These are phyloP conservation scores for Aspergillus oerlinghausenensis DNA, from an alignment of 2,329 filamentous ascomycete genomes.

Conservation along the genomic window DNA sequence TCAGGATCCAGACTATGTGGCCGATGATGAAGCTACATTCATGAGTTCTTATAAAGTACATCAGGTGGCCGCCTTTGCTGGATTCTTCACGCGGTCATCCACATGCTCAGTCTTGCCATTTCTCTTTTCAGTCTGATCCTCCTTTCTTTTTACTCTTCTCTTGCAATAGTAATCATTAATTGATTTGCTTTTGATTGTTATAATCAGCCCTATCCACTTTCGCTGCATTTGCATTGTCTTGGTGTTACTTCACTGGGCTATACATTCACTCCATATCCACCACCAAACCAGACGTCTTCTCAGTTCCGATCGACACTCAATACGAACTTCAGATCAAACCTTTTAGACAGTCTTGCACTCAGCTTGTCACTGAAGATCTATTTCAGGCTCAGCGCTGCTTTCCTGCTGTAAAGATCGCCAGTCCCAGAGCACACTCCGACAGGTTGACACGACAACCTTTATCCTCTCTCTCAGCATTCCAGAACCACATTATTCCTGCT, in stretches of 20 bases:
- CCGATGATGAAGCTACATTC: not conserved
- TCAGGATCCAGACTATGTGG: not conserved
- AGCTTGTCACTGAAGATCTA: not conserved
- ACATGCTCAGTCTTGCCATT: conserved; percentile 21
- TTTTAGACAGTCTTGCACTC: conserved; percentile 33
- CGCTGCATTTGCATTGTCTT: not conserved
- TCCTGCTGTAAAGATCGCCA: conserved; percentile 1
- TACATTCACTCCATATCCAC: not conserved
- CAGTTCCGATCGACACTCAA: not conserved
- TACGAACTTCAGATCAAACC: conserved; percentile 14
- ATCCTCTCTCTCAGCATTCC: conserved; percentile 27
- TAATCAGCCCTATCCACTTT: not conserved
- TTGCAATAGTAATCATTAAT: conserved; percentile 2
- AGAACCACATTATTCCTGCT: conserved; percentile 25
- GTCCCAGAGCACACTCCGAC: not conserved
- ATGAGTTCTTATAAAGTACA: not conserved
- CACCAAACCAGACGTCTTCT: not conserved
- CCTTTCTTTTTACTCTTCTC: conserved; percentile 11
- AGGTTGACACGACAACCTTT: conserved; percentile 36
- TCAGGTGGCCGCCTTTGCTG: conserved; percentile 5
- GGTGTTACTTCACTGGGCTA: not conserved
- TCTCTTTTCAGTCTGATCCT: conserved; percentile 12
- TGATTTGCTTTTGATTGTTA: not conserved
- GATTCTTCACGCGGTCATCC: conserved; percentile 33
- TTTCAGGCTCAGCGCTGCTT: not conserved